These are phyloP conservation scores for Taiwanofungus camphoratus DNA, from an alignment of 1,284 basidiomycete genomes.

Conservation along the genomic window DNA sequence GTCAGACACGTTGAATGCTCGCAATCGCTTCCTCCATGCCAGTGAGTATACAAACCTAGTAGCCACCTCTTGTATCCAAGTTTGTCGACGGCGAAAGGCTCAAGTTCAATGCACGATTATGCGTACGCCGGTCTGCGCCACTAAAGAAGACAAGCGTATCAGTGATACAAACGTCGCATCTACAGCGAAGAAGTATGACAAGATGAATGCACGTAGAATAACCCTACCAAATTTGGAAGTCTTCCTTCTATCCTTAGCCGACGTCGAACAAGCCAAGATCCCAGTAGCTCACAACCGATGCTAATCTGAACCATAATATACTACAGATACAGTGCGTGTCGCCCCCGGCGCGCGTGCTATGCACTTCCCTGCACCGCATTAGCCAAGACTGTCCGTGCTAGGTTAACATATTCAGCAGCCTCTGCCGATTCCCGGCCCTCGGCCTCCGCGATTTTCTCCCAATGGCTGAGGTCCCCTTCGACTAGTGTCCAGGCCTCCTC, in stretches of 20 bases:
- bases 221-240: background rate
- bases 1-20: no score
- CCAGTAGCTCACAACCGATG: background rate
- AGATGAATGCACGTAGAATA: background rate
- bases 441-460: constrained; percentile 62
- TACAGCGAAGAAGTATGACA: background rate
- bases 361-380: constrained; percentile 22
- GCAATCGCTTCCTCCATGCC: no score
- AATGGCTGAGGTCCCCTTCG: constrained; percentile 63
- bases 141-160: no score
- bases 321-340: background rate
- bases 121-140: no score
- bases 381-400: constrained; percentile 57
- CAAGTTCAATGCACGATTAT: no score
- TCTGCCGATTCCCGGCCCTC: constrained; percentile 39
- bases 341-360: no score
- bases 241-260: background rate
- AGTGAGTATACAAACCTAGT: no score
- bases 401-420: constrained; percentile 51
- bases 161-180: no score
- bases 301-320: background rate
- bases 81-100: no score
- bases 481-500: constrained; percentile 68
- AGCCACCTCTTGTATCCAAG: no score
- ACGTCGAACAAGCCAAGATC: background rate